Evolutionary conservation across 1,284 basidiomycete genomes (phyloP).

Genomic region (Pisolithus thermaeus): DNA sequence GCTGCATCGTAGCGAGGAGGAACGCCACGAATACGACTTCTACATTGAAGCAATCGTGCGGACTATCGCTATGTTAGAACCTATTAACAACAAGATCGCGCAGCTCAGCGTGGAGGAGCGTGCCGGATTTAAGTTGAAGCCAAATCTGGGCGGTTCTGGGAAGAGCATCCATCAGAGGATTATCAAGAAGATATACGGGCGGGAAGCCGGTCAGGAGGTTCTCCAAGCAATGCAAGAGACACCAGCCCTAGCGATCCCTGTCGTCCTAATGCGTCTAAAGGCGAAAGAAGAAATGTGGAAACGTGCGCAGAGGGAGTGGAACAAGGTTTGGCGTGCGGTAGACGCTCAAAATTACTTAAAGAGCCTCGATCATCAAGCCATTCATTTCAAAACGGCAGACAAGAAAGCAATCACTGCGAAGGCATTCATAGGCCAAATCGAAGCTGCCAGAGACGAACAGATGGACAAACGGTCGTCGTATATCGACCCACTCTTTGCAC

Average conservation of each 20-base stretch:
- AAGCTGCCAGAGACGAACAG: constrained; percentile 84
- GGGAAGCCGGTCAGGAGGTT: constrained; percentile 83
- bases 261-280: constrained; percentile 89
- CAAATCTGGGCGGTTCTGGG: constrained; percentile 84
- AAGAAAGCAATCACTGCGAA: constrained; percentile 88
- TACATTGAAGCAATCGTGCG: constrained; percentile 97
- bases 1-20: constrained; percentile 95
- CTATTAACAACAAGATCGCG: constrained; percentile 85
- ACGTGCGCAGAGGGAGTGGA: constrained; percentile 98
- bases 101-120: constrained; percentile 81
- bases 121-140: constrained; percentile 81
- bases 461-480: constrained; percentile 71
- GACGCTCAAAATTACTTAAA: constrained; percentile 92
- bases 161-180: constrained; percentile 93
- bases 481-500: constrained; percentile 69
- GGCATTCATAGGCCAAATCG: constrained; percentile 85
- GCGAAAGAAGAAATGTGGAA: constrained; percentile 99
- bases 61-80: constrained; percentile 89
- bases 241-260: constrained; percentile 88
- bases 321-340: constrained; percentile 97
- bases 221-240: constrained; percentile 90
- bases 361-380: constrained; percentile 90
- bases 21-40: constrained; percentile 98
- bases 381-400: constrained; percentile 87
- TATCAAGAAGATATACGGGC: constrained; percentile 96